These are phyloP conservation scores for Ophiostoma australiae DNA, from an alignment of 2,329 filamentous ascomycete genomes.

Conservation along the genomic window DNA sequence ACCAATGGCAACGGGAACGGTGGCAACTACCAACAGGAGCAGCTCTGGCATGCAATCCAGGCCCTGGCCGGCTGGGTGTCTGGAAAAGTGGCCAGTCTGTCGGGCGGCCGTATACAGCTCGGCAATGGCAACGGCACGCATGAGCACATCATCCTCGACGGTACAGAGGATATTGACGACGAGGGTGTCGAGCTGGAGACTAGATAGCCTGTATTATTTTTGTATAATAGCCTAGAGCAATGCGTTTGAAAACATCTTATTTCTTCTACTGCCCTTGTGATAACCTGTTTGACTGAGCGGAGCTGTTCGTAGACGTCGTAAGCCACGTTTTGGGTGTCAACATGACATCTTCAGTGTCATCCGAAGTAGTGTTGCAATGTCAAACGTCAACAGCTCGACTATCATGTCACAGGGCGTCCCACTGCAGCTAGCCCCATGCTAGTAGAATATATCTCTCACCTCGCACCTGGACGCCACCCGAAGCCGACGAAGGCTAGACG, in stretches of 20 bases:
- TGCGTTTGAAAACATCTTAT: neutral
- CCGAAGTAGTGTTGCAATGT: neutral
- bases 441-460: neutral
- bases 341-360: neutral
- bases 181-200: constrained; percentile 43
- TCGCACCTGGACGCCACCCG: neutral
- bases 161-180: constrained; percentile 47
- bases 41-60: constrained; percentile 59
- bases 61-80: constrained; percentile 55
- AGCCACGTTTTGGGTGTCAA: too few relatives aligned
- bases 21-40: constrained; percentile 54
- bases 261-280: neutral
- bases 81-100: constrained; percentile 48
- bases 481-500: neutral
- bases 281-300: neutral
- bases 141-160: constrained; percentile 42
- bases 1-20: constrained; percentile 52
- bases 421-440: neutral
- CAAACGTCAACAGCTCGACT: neutral
- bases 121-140: constrained; percentile 35
- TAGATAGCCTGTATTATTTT: constrained; percentile 11
- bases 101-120: constrained; percentile 55
- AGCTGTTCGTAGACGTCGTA: neutral
- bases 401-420: neutral
- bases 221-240: neutral